Evolutionary conservation across 208 protist genomes (phyloP).

Genomic region (Willaertia magna): DNA sequence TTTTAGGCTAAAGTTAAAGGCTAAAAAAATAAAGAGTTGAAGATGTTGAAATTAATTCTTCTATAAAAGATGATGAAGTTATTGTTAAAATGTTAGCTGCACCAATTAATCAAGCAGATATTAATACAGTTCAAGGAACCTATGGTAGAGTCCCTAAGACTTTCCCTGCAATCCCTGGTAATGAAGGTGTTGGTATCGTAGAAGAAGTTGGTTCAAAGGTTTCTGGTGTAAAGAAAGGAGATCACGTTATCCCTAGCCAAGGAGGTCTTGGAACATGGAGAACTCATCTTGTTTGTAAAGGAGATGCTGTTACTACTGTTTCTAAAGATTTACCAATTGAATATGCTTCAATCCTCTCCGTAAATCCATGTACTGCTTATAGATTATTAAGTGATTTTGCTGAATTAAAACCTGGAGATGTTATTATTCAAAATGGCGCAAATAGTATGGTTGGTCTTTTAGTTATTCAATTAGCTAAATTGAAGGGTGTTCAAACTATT

Average conservation of each 20-base stretch:
- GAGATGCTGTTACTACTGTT: conserved; percentile 61
- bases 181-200: conserved; percentile 85
- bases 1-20: background rate
- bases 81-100: conserved; percentile 83
- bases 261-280: conserved; percentile 69
- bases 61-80: conserved; percentile 39
- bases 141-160: conserved; percentile 37
- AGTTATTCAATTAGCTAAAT: conserved; percentile 47
- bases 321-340: conserved; percentile 68
- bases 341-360: conserved; percentile 71
- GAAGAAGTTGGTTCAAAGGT: conserved; percentile 70
- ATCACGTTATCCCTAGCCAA: conserved; percentile 80
- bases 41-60: background rate
- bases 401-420: conserved; percentile 62
- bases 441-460: conserved; percentile 45
- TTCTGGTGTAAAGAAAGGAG: conserved; percentile 50
- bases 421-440: conserved; percentile 53
- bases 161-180: conserved; percentile 55
- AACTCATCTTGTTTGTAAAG: conserved; percentile 65
- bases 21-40: background rate
- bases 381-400: conserved; percentile 83
- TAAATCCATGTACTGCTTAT: conserved; percentile 86
- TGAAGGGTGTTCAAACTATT: conserved; percentile 43
- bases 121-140: conserved; percentile 78
- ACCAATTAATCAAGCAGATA: conserved; percentile 86